phyloP scores from a whole-genome alignment of 225 moss, liverwort and hornwort genomes.

The Takakia lepidozioides region DNA sequence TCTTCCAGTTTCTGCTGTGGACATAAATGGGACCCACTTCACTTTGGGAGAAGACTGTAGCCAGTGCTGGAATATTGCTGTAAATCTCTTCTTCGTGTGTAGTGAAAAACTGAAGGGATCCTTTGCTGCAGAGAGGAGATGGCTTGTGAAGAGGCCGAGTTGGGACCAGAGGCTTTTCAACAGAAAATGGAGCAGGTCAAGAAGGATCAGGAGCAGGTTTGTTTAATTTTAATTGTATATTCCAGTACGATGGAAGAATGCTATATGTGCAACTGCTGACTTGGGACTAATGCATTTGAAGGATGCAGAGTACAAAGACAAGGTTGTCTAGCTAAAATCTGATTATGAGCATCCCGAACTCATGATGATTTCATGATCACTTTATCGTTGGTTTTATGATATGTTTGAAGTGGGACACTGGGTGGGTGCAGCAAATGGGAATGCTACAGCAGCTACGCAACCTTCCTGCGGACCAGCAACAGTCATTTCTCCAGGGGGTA shows the following conservation, averaged over 20 bases:
- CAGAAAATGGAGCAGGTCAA: slow-evolving; percentile 52
- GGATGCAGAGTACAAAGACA: not conserved
- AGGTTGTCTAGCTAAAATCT: no score
- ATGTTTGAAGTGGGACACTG: no score
- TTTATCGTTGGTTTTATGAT: no score
- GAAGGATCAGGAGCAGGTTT: slow-evolving; percentile 53
- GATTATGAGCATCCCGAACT: no score
- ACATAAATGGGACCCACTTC: no score
- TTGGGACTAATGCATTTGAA: no score
- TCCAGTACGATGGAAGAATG: not conserved
- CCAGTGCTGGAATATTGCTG: no score
- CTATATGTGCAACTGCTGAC: no score
- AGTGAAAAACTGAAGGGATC: slow-evolving; percentile 1
- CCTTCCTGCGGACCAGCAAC: slow-evolving; percentile 53
- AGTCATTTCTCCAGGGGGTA: slow-evolving; percentile 43
- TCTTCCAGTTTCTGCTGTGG: no score
- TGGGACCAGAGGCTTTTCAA: slow-evolving; percentile 54
- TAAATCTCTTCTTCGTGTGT: not conserved
- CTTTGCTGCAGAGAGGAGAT: slow-evolving; percentile 41
- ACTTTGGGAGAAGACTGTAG: no score
- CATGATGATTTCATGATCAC: slow-evolving; percentile 5
- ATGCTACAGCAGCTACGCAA: slow-evolving; percentile 46
- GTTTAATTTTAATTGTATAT: no score
- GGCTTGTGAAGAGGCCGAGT: slow-evolving; percentile 65
- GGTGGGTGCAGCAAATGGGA: slow-evolving; percentile 46